phyloP scores from a whole-genome alignment of 495 filamentous ascomycete genomes.

The Tuber melanosporum region DNA sequence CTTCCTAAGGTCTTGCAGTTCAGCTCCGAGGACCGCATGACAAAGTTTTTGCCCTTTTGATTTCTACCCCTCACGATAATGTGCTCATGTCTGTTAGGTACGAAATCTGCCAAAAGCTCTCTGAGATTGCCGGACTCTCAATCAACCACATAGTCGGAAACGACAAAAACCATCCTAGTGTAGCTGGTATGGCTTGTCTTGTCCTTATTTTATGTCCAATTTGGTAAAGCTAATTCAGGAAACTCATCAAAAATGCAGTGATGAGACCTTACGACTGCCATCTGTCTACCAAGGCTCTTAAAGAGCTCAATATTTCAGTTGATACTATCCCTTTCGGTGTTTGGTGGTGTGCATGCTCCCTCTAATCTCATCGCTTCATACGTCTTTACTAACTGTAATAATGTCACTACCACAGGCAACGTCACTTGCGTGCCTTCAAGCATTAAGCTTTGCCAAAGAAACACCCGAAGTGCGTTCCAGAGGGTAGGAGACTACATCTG shows the following conservation, averaged over 20 bases:
- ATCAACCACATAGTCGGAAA: conserved; percentile 65
- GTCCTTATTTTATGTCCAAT: not conserved
- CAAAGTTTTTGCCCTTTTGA: conserved; percentile 50
- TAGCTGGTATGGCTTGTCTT: conserved; percentile 53
- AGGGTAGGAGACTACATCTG: not conserved
- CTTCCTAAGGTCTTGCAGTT: conserved; percentile 78
- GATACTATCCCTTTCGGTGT: conserved; percentile 65
- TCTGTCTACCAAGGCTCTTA: conserved; percentile 67
- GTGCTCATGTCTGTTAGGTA: conserved; percentile 46
- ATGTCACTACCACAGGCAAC: conserved; percentile 23
- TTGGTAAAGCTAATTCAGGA: conserved; percentile 10
- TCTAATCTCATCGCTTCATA: not conserved
- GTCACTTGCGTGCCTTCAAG: conserved; percentile 36
- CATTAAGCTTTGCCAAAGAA: conserved; percentile 16
- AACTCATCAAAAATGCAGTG: conserved; percentile 15
- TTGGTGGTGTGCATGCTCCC: conserved; percentile 65
- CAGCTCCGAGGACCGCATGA: conserved; percentile 76
- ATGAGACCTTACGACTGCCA: conserved; percentile 80
- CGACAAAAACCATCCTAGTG: conserved; percentile 68
- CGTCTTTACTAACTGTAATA: conserved; percentile 7
- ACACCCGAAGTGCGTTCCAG: not conserved
- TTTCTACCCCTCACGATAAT: not conserved
- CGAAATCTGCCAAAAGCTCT: conserved; percentile 75
- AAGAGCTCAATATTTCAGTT: conserved; percentile 70
- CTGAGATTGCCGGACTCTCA: conserved; percentile 70